Percentiles rank a stretch among this genome's conserved stretches.
Conservation (phyloP, 2,329 filamentous ascomycete genomes). For the Cordyceps pruinosa region DNA sequence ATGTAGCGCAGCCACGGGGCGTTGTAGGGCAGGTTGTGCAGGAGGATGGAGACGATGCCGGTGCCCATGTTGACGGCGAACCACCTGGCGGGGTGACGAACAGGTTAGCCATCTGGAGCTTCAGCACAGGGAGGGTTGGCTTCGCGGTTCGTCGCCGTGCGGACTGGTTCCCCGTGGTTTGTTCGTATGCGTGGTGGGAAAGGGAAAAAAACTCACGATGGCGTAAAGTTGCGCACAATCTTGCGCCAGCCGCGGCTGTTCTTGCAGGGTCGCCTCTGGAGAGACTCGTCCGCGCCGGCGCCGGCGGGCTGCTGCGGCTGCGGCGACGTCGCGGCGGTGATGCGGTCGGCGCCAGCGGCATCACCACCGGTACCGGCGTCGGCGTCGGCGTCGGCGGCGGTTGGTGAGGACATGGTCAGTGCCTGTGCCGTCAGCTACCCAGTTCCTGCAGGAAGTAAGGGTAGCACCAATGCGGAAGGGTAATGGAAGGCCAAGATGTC, state of each 20-base stretch:
- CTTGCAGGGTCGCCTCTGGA: constrained; percentile 20
- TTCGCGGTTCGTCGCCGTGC: no score
- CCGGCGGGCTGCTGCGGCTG: constrained; percentile 3
- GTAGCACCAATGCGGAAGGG: no score
- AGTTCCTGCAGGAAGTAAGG: no score
- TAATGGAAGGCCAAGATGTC: not conserved
- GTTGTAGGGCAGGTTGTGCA: constrained; percentile 56
- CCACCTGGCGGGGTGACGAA: constrained; percentile 44
- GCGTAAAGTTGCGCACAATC: constrained; percentile 47
- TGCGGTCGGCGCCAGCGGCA: not conserved
- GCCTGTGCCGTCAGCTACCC: no score
- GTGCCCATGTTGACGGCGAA: constrained; percentile 60
- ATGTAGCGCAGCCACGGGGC: constrained; percentile 50
- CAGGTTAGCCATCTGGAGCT: no score
- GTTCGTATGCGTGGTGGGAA: no score
- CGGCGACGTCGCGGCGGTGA: not conserved
- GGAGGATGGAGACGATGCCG: constrained; percentile 57
- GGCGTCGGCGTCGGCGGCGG: not conserved
- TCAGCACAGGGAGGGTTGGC: no score
- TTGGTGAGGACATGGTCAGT: not conserved
- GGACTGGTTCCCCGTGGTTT: no score
- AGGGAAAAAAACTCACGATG: constrained; percentile 47
- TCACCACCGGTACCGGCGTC: not conserved
- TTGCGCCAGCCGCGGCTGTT: constrained; percentile 35
- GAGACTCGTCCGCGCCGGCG: constrained; percentile 8